Evolutionary conservation across 306 rosid genomes (phyloP), one percentile per base, ranked within the genome.

Genomic region (Benincasa hispida): DNA sequence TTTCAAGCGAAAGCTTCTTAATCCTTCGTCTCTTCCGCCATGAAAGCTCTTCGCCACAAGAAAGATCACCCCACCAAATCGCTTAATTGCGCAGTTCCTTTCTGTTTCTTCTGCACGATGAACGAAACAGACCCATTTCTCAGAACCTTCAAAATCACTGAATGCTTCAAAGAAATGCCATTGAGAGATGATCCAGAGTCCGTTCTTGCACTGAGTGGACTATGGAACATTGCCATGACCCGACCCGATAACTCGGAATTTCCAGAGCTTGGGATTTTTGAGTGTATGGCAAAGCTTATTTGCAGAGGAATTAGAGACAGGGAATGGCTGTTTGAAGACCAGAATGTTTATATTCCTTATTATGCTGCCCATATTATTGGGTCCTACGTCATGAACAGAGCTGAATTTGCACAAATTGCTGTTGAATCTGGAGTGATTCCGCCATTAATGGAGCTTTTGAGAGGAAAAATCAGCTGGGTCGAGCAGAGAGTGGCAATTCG

Each of bases 361-460:
- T 91, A 88, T 74, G 93, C 96, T 72, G 90, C 96, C 0, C 93
- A 91, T 78, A 81, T 88, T 24, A 86, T 91, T 67, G 96, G 96
- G 19, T 88, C 96, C 8, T 88, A 84, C 72, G 76, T 85, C 69
- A 88, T 88, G 90, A 88, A 84, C 79, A 84, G 76, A 51, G 61
- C 81, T 54, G 74, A 79, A 30, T 87, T 88, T 68, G 90, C 91
- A 0, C 72, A 82, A 6, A 86, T 79, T 41, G 89, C 90, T 10
- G 79, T 81, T 18, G 80, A 87, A 67, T 86, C 91, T 10, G 83
- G 84, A 12, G 93, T 86, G 35, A 67, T 91, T 78, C 60, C 35
- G 45, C 86, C 96, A 0, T 45, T 91, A 7, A 68, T 88, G 61
- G 86, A 87, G 70, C 85, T 91, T 54, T 79, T 88, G 60, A 83